Percentiles rank a stretch among this genome's conserved stretches.
Conservation (phyloP, 441 rosid genomes). For the Mallotus japonicus region DNA sequence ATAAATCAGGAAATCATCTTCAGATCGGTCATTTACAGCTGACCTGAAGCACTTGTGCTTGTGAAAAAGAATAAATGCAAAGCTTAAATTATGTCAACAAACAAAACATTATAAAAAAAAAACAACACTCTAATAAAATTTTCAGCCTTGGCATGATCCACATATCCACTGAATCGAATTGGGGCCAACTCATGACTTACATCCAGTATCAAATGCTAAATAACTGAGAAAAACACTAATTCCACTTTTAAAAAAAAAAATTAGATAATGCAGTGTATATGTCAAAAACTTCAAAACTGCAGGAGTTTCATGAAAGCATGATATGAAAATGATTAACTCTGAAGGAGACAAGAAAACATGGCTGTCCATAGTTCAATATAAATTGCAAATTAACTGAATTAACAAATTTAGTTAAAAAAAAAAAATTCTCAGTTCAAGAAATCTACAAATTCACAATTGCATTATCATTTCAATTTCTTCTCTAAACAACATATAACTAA, state of each 20-base stretch:
- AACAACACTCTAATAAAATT: not conserved
- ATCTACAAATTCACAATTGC: not conserved
- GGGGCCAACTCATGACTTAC: not conserved
- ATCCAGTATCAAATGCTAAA: not conserved
- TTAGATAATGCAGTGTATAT: not conserved
- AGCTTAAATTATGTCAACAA: not conserved
- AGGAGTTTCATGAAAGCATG: not conserved
- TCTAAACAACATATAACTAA: not conserved
- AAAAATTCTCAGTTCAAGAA: not conserved
- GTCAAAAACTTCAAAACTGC: not conserved
- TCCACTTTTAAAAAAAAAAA: no score
- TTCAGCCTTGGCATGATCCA: not conserved
- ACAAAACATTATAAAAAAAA: not conserved
- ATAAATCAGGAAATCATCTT: constrained; percentile 14
- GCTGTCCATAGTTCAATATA: not conserved
- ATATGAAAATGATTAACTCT: not conserved
- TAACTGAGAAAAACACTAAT: not conserved
- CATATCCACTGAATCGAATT: not conserved
- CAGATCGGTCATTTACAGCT: not conserved
- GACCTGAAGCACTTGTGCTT: not conserved
- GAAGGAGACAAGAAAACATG: not conserved
- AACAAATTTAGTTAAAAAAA: not conserved
- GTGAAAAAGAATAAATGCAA: not conserved
- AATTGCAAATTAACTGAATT: not conserved
- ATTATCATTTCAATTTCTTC: not conserved